phyloP scores from a whole-genome alignment of 805 yeast species.

The Saccharomycodes ludwigii region DNA sequence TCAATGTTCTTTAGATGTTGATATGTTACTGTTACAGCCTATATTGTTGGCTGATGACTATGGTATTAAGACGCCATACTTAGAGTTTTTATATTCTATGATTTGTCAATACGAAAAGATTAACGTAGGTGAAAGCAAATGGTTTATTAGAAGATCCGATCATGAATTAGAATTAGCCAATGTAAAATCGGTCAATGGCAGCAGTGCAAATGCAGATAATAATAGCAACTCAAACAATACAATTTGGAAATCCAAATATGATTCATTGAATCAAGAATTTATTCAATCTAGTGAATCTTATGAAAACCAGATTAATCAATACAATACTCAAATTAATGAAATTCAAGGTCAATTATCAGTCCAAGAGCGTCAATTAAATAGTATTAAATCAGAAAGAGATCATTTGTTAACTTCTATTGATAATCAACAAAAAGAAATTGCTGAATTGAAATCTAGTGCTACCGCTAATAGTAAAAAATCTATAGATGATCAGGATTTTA shows the following conservation, averaged over 20 bases:
- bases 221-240: no score
- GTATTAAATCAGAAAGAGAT: conserved; percentile 16
- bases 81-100: conserved; percentile 75
- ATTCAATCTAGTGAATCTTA: no score
- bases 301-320: no score
- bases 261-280: conserved; percentile 19
- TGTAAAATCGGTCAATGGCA: no score
- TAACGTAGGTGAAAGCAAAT: conserved; percentile 28
- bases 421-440: conserved; percentile 4
- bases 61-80: conserved; percentile 76
- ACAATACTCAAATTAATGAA: no score
- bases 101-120: conserved; percentile 49
- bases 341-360: no score
- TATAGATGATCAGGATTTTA: background rate
- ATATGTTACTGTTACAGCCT: conserved; percentile 71
- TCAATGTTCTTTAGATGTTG: conserved; percentile 47
- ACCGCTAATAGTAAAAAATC: background rate
- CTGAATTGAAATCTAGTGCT: background rate
- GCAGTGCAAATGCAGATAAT: no score
- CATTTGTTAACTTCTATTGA: conserved; percentile 17
- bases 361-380: conserved; percentile 17
- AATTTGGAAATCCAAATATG: conserved; percentile 24
- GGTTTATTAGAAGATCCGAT: conserved; percentile 15
- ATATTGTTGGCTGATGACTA: conserved; percentile 83
- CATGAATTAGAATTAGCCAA: no score